Percentiles rank a stretch among this genome's conserved stretches.
phyloP scores from a whole-genome alignment of 1,284 basidiomycete genomes.

The Cutaneotrichosporon sp. region DNA sequence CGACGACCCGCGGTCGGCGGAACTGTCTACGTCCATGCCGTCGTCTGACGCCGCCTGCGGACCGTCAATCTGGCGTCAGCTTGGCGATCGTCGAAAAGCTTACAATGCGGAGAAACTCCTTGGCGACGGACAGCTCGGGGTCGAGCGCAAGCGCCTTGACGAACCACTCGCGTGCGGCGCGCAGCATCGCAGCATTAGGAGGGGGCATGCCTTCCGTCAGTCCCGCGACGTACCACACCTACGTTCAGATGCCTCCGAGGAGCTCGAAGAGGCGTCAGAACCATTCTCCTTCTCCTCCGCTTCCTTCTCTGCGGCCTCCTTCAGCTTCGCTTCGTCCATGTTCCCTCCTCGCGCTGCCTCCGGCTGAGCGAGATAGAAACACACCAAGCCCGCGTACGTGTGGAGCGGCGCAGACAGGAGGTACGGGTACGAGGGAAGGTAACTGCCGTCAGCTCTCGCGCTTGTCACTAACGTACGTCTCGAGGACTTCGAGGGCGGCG shows the following conservation, averaged over 20 bases:
- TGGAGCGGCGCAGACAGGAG: conserved; percentile 72
- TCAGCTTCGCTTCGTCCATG: neutral
- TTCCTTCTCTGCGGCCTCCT: neutral
- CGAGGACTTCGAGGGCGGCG: conserved; percentile 74
- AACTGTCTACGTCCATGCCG: conserved; percentile 1
- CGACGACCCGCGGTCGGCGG: neutral
- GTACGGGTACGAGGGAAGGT: conserved; percentile 76
- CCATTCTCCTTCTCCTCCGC: neutral
- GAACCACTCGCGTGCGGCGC: conserved; percentile 33
- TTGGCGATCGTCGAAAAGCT: neutral
- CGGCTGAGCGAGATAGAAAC: conserved; percentile 53
- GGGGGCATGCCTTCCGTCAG: neutral
- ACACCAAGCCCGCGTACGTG: conserved; percentile 71
- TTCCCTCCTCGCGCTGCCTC: conserved; percentile 3
- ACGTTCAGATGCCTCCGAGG: too few species aligned
- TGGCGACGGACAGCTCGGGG: conserved; percentile 24
- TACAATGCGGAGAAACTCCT: conserved; percentile 31
- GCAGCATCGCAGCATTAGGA: conserved; percentile 12
- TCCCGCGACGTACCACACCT: neutral
- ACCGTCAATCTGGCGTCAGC: conserved; percentile 7
- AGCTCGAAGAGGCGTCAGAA: neutral
- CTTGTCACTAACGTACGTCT: conserved; percentile 56
- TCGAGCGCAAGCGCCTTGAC: conserved; percentile 31
- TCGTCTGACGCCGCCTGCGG: neutral
- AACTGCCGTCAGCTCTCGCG: conserved; percentile 52